Conservation (phyloP, 345 rosid species). For the Pelargonium nanum region DNA sequence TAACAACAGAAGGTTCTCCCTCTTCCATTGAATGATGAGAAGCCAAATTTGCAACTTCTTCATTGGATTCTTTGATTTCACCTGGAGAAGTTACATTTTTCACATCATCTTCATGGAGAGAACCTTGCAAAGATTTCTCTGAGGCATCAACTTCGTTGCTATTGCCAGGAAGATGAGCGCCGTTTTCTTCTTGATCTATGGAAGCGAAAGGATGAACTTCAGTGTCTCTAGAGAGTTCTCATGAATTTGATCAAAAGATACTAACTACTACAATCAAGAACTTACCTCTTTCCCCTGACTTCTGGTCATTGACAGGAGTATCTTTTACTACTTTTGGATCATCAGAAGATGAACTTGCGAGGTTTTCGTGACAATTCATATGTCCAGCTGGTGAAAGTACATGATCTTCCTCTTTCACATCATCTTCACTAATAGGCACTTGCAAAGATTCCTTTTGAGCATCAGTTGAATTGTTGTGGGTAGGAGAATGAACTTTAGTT, state of each 20-base stretch:
- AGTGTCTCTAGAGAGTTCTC: not conserved
- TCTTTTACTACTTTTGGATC: not conserved
- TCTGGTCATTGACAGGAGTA: not conserved
- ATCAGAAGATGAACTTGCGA: not conserved
- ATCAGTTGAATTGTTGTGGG: too few species aligned
- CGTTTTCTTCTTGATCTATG: not conserved
- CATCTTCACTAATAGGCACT: not conserved
- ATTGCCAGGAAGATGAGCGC: not conserved
- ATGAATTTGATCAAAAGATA: not conserved
- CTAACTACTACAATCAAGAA: not conserved
- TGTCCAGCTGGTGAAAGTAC: too few species aligned
- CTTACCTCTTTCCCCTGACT: not conserved
- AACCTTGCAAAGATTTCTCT: not conserved
- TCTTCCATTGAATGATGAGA: not conserved
- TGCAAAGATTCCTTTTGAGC: too few species aligned
- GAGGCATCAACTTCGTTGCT: not conserved
- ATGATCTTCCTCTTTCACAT: not conserved
- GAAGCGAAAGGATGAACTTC: not conserved
- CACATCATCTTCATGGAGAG: not conserved
- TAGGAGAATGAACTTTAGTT: too few species aligned
- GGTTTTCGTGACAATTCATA: too few species aligned
- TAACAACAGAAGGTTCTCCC: not conserved
- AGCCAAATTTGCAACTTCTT: not conserved
- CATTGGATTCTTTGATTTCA: not conserved
- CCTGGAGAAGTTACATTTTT: not conserved